phyloP scores from a whole-genome alignment of 768 basidiomycete genomes.

The Gloeopeniophorella convolvens region DNA sequence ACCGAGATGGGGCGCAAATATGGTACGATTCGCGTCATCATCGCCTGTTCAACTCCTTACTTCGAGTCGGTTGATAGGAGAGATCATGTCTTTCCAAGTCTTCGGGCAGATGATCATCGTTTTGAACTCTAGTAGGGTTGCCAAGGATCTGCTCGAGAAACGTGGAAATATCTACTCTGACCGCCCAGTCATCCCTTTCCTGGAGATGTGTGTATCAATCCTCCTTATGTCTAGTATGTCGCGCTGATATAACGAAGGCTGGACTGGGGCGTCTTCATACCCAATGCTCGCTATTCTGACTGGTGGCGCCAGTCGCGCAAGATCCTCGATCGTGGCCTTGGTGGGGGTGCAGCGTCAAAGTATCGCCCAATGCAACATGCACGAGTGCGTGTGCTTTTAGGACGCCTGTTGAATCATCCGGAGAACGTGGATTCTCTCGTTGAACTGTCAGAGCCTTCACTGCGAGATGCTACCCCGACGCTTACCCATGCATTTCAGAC shows the following conservation, averaged over 20 bases:
- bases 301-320: not conserved
- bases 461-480: not conserved
- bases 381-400: not conserved
- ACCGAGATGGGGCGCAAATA: not conserved
- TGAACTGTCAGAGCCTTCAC: not conserved
- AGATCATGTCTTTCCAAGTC: conserved; percentile 24
- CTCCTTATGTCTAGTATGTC: no score
- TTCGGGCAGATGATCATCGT: conserved; percentile 44
- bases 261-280: not conserved
- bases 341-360: not conserved
- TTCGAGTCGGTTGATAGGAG: not conserved
- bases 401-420: not conserved
- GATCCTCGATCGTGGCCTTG: conserved; percentile 8
- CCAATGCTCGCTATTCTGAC: not conserved
- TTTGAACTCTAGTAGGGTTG: conserved; percentile 39
- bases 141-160: conserved; percentile 45
- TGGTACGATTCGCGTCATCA: not conserved
- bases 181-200: not conserved
- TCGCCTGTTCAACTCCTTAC: not conserved
- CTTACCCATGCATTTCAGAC: not conserved
- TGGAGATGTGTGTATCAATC: not conserved
- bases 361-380: conserved; percentile 1
- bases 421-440: not conserved
- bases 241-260: not conserved
- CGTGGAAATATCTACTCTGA: conserved; percentile 34